Conservation (phyloP, 176 grass and related monocot species). For the Musa itinerans region DNA sequence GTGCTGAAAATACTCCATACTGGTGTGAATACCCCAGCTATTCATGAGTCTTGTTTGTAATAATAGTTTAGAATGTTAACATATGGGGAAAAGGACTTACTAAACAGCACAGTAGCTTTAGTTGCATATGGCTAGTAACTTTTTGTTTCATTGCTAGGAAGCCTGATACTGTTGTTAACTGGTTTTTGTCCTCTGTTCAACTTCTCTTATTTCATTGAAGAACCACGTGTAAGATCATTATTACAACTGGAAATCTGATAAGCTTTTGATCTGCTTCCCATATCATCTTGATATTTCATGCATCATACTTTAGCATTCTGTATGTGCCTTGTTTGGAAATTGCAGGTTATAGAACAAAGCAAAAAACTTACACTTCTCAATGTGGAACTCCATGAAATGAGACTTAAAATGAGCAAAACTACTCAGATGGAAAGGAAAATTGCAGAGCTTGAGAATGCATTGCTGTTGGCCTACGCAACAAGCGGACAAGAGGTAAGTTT, state of each 20-base stretch:
- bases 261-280: background rate
- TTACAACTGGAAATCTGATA: background rate
- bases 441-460: conserved; percentile 65
- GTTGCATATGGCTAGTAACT: too few relatives aligned
- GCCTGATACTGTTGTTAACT: too few relatives aligned
- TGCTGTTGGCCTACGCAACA: conserved; percentile 39
- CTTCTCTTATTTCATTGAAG: background rate
- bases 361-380: conserved; percentile 40
- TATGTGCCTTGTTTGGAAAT: conserved; percentile 13
- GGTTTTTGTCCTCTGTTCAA: background rate
- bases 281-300: background rate
- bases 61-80: too few relatives aligned
- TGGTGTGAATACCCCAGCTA: too few relatives aligned
- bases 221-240: background rate
- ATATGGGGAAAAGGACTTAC: too few relatives aligned
- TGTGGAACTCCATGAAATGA: conserved; percentile 47
- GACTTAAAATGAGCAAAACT: conserved; percentile 39
- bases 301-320: background rate
- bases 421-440: conserved; percentile 71
- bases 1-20: too few relatives aligned
- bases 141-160: too few relatives aligned
- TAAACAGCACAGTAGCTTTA: too few relatives aligned
- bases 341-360: conserved; percentile 45
- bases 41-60: too few relatives aligned
- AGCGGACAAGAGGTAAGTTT: conserved; percentile 28